phyloP scores from a whole-genome alignment of 495 filamentous ascomycete genomes.

The Talaromyces stipitatus region DNA sequence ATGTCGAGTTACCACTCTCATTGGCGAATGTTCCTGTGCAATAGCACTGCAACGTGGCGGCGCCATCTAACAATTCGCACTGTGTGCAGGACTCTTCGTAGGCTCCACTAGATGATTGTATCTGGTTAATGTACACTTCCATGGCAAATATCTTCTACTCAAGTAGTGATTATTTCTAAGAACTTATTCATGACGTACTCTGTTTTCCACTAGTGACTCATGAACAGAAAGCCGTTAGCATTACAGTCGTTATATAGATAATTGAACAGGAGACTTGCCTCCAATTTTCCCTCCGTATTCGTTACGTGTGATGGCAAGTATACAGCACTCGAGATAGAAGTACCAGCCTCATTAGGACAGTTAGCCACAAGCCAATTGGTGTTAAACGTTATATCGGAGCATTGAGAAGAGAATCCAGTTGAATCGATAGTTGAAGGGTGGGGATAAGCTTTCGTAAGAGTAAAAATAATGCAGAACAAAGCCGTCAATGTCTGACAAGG shows the following conservation, averaged over 20 bases:
- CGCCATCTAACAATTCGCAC: not conserved
- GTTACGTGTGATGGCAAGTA: not conserved
- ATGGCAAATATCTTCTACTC: not conserved
- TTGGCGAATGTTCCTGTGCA: not conserved
- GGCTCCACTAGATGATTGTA: not conserved
- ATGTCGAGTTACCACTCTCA: not conserved
- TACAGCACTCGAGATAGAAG: not conserved
- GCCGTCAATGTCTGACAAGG: not conserved
- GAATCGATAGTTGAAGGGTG: not conserved
- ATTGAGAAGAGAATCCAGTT: not conserved
- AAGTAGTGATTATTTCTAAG: not conserved
- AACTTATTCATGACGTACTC: not conserved
- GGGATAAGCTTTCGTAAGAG: not conserved
- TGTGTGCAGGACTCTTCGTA: not conserved
- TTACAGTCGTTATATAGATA: not conserved
- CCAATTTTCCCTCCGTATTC: not conserved
- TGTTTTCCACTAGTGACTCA: not conserved
- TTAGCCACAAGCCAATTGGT: not conserved
- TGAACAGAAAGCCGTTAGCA: not conserved
- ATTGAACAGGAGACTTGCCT: not conserved
- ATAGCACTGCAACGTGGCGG: not conserved
- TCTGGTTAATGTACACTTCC: not conserved
- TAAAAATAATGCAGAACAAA: not conserved
- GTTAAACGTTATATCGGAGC: slow-evolving; percentile 1
- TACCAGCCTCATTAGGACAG: not conserved